A percentile compares a stretch with the other conserved stretches of the same genome.
Conservation (phyloP, 495 filamentous ascomycete genomes). For the Hypoxylon lienhwacheense region DNA sequence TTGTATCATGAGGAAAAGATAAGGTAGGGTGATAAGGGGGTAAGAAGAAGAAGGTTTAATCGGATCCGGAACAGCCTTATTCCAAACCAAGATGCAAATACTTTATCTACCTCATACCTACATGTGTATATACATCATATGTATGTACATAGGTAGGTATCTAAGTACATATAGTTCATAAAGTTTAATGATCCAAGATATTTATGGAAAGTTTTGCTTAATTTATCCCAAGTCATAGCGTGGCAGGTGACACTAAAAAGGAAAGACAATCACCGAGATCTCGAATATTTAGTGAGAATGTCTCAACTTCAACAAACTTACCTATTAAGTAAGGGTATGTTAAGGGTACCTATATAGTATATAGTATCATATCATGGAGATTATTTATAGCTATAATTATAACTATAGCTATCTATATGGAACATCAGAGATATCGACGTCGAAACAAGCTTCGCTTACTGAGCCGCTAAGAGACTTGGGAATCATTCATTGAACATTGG, state of each 20-base stretch:
- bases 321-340: no score
- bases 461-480: constrained; percentile 16
- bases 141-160: no score
- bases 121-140: neutral
- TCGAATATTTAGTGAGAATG: neutral
- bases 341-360: no score
- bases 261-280: neutral
- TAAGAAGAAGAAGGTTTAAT: neutral
- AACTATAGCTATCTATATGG: no score
- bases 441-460: constrained; percentile 29
- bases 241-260: neutral
- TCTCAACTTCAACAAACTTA: neutral
- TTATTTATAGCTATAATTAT: no score
- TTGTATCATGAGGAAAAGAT: constrained; percentile 10
- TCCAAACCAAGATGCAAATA: no score
- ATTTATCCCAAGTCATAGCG: neutral
- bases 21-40: constrained; percentile 1
- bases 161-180: no score
- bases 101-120: no score
- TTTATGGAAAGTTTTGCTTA: neutral
- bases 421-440: constrained; percentile 17
- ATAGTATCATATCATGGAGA: no score
- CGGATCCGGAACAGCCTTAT: neutral
- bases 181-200: no score
- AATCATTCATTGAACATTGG: no score